Evolutionary conservation across 192 early-diverging fungal genomes (phyloP).

Genomic region (Backusella luteola): DNA sequence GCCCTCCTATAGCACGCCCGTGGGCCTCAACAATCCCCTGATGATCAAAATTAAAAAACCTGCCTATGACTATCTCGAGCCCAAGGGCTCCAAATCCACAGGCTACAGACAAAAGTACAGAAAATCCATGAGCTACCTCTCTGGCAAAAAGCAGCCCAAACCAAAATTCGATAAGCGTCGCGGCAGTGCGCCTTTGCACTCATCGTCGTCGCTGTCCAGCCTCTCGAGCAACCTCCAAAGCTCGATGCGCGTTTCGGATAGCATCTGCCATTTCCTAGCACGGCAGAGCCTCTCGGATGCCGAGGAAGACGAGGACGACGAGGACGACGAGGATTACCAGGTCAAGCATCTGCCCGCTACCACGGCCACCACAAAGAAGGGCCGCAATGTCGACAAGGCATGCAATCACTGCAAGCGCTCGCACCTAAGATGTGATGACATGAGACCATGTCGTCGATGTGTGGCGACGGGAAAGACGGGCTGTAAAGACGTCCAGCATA

Average conservation of each 20-base stretch:
- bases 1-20: background rate
- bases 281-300: conserved; percentile 10
- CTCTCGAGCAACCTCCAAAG: conserved; percentile 7
- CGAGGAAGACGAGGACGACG: conserved; percentile 22
- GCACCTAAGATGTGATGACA: conserved; percentile 39
- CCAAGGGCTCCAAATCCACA: background rate
- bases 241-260: conserved; percentile 13
- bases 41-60: conserved; percentile 25
- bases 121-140: conserved; percentile 18
- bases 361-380: conserved; percentile 18
- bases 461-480: conserved; percentile 35
- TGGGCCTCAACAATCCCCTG: background rate
- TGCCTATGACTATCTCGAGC: background rate
- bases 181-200: conserved; percentile 14
- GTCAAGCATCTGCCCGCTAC: background rate
- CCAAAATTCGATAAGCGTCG: background rate
- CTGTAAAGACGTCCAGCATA: conserved; percentile 41
- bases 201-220: conserved; percentile 18
- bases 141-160: conserved; percentile 6
- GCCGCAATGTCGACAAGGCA: conserved; percentile 39
- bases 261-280: conserved; percentile 11
- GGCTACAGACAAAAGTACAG: conserved; percentile 10
- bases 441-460: conserved; percentile 36
- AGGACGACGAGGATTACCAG: conserved; percentile 20
- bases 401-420: conserved; percentile 42